Base-by-base conservation (phyloP, 1,284 basidiomycete species). In the Phellinidium pouzarii region DNA sequence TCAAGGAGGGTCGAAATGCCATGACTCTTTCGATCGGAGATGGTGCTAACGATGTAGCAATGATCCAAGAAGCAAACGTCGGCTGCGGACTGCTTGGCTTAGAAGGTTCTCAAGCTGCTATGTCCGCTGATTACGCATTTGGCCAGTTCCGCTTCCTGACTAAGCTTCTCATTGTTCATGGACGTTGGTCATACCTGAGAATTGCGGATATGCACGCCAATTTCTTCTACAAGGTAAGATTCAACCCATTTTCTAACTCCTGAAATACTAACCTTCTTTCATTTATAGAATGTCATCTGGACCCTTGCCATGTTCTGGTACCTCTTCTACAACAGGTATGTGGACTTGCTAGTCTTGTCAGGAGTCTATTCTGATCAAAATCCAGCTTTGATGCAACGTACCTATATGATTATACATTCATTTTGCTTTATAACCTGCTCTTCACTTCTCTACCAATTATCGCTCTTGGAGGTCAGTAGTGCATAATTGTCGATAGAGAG, bases 61-160 rank as follows among this genome's bases (percentile, higher is more conserved):
- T 95, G 92, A 99, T 99, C 59, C 95, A 99, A 67, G 94, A 97
- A 64, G 95, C 95, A 31, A 95, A 98, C 67, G 86, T 96, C 60
- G 95, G 95, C 4, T 93, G 94, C 62, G 95, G 95, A 23, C 76
- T 98, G 23, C 83, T 93, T 57, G 95, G 95, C 49, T 79, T 95
- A 43, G 95, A 99, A 67, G 95, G 95, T 50, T 94, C 93, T 20
- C 95, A 99, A 68, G 95, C 95, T 22, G 94, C 94, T 42, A 98
- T 98, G 94, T 96, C 93, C 20, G 94, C 95, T 12, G 95, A 98
- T 68, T 98, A 97, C 61, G 94, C 94, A 0, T 94, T 98, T 71
- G 94, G 93, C 1, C 95, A 98, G 65, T 99, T 99, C 75, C 77
- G 94, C 50, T 98, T 87, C 75, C 69, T 98, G 55, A 95, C 93